Conservation (phyloP, 2,329 filamentous ascomycete species). For the Penicillium frequentans region DNA sequence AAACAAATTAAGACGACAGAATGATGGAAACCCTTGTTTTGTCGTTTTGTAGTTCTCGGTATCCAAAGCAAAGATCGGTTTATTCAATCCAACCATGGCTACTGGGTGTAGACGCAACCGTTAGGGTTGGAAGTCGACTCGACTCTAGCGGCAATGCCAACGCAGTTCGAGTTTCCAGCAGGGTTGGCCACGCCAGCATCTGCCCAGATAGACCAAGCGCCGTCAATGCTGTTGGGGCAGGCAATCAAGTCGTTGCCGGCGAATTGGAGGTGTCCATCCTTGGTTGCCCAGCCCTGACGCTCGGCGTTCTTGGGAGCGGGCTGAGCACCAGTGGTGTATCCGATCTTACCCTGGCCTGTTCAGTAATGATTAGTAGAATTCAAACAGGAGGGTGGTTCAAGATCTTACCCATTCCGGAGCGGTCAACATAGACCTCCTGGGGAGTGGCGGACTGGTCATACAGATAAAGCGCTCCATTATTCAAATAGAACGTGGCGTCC, state of each 20-base stretch:
- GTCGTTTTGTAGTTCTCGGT: too few species aligned
- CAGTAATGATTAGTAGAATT: not conserved
- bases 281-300: conserved; percentile 50
- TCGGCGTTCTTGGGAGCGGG: conserved; percentile 45
- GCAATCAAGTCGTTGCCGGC: conserved; percentile 49
- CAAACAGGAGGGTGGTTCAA: too few species aligned
- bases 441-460: conserved; percentile 45
- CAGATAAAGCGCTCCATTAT: conserved; percentile 50
- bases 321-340: conserved; percentile 53
- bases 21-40: too few species aligned
- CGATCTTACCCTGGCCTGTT: conserved; percentile 54
- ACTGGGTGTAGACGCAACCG: conserved; percentile 28
- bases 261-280: conserved; percentile 49
- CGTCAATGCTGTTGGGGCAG: conserved; percentile 51
- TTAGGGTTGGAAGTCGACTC: conserved; percentile 21
- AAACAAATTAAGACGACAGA: too few species aligned
- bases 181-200: conserved; percentile 28
- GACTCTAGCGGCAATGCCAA: conserved; percentile 32
- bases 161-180: conserved; percentile 35
- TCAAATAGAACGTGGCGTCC: conserved; percentile 53
- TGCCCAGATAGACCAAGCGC: conserved; percentile 42
- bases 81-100: not conserved
- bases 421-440: conserved; percentile 57
- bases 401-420: conserved; percentile 58
- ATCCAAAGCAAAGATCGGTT: too few species aligned